A percentile compares a stretch with the other conserved stretches of the same genome.
Evolutionary conservation across 164 flowering plant genomes (phyloP).

Genomic region (Sedum album): DNA sequence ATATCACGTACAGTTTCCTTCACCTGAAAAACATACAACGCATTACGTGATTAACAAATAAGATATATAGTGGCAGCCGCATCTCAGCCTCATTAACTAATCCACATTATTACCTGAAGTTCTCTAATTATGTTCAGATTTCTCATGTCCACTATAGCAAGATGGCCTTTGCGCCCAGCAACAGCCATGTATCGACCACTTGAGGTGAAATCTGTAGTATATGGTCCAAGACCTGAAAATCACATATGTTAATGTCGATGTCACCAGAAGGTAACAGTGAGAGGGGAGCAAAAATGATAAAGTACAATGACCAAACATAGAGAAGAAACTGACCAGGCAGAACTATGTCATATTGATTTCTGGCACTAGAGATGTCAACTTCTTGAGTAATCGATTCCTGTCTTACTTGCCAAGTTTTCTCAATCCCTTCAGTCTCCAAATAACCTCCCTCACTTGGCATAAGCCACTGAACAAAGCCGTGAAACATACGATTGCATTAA

Average conservation of each 20-base stretch:
- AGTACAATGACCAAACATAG: background rate
- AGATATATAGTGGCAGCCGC: background rate
- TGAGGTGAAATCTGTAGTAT: slow-evolving; percentile 62
- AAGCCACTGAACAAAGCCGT: slow-evolving; percentile 65
- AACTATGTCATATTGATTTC: slow-evolving; percentile 73
- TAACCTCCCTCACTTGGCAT: slow-evolving; percentile 77
- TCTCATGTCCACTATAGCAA: slow-evolving; percentile 67
- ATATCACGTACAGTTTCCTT: slow-evolving; percentile 91
- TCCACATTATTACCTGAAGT: slow-evolving; percentile 48
- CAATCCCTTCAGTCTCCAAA: slow-evolving; percentile 83
- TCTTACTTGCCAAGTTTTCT: slow-evolving; percentile 75
- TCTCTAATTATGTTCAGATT: slow-evolving; percentile 54
- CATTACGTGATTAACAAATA: background rate
- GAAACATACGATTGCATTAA: background rate
- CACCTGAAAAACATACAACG: slow-evolving; percentile 44
- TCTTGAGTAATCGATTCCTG: slow-evolving; percentile 61
- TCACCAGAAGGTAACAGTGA: background rate
- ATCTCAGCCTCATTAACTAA: background rate
- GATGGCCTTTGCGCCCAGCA: slow-evolving; percentile 89
- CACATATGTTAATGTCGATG: background rate
- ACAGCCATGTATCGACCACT: slow-evolving; percentile 71
- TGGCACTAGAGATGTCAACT: slow-evolving; percentile 69
- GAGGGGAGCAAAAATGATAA: no score
- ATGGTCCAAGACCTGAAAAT: slow-evolving; percentile 83
- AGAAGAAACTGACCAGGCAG: slow-evolving; percentile 56